phyloP scores from a whole-genome alignment of 2,329 filamentous ascomycete genomes.

The Sporothrix pseudoabietina region DNA sequence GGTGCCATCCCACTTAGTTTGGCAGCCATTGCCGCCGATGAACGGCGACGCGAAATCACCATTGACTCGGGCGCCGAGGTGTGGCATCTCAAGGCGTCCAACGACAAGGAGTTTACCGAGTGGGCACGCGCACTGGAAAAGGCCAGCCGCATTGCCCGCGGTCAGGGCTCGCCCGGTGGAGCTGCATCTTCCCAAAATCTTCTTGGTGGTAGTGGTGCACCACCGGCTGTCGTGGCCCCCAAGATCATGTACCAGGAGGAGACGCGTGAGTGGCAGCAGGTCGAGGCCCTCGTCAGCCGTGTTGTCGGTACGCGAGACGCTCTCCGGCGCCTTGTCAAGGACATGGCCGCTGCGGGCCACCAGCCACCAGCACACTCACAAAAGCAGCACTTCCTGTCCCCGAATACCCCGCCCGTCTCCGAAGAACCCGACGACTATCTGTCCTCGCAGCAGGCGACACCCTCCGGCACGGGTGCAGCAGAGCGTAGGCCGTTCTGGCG shows the following conservation, averaged over 20 bases:
- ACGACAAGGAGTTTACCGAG: slow-evolving; percentile 78
- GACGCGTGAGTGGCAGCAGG: slow-evolving; percentile 81
- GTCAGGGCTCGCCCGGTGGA: slow-evolving; percentile 36
- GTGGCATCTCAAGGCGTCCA: slow-evolving; percentile 87
- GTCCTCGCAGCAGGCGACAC: slow-evolving; percentile 49
- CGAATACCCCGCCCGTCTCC: slow-evolving; percentile 45
- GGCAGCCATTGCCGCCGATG: slow-evolving; percentile 87
- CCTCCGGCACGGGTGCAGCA: slow-evolving; percentile 38
- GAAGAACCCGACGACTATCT: slow-evolving; percentile 59
- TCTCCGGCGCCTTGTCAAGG: slow-evolving; percentile 80
- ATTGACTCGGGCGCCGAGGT: slow-evolving; percentile 97
- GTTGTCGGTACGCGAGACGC: slow-evolving; percentile 88
- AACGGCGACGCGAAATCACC: slow-evolving; percentile 85
- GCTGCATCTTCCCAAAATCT: neutral
- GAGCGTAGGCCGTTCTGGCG: slow-evolving; percentile 88
- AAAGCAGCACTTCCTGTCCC: slow-evolving; percentile 45
- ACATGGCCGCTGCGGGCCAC: slow-evolving; percentile 60
- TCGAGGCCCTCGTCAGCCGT: slow-evolving; percentile 82
- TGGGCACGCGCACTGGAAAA: slow-evolving; percentile 87
- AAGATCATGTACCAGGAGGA: slow-evolving; percentile 55
- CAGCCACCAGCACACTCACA: slow-evolving; percentile 17
- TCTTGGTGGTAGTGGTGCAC: slow-evolving; percentile 21
- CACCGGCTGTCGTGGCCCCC: slow-evolving; percentile 37
- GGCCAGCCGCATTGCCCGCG: slow-evolving; percentile 68
- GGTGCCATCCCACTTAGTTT: slow-evolving; percentile 91